Evolutionary conservation across 2,329 filamentous ascomycete genomes (phyloP).

Genomic region (Monilinia fructigena): DNA sequence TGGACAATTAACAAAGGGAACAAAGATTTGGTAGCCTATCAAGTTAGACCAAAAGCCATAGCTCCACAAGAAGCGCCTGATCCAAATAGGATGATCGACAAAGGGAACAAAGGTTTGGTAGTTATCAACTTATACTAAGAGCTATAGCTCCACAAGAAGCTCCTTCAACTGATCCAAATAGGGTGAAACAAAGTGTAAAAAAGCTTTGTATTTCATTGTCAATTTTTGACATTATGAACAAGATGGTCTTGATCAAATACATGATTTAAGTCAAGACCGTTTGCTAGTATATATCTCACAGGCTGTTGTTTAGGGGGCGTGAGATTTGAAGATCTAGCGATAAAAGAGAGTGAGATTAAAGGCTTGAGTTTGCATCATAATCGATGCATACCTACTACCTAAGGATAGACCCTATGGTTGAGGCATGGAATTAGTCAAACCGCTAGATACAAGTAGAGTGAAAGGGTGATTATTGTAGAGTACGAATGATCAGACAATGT

Average conservation of each 20-base stretch:
- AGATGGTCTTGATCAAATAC: neutral
- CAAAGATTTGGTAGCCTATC: too few relatives aligned
- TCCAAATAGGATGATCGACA: neutral
- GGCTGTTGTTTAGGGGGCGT: neutral
- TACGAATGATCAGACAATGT: constrained; percentile 50
- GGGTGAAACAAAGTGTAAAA: neutral
- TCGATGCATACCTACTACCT: neutral
- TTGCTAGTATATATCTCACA: neutral
- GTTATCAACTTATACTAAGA: too few relatives aligned
- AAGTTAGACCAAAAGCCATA: neutral
- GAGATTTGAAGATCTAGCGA: neutral
- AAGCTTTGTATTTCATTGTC: neutral
- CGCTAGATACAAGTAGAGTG: neutral
- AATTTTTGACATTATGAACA: neutral
- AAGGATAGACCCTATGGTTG: neutral
- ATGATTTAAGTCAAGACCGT: neutral
- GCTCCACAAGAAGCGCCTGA: too few relatives aligned
- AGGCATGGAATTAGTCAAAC: constrained; percentile 7
- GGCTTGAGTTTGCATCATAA: neutral
- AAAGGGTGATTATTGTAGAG: neutral
- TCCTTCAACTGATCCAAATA: too few relatives aligned
- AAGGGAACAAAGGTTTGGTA: neutral
- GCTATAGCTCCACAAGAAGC: too few relatives aligned
- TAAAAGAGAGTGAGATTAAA: neutral
- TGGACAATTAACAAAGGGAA: neutral